phyloP scores from a whole-genome alignment of 2,329 filamentous ascomycete species.

The Cytospora leucostoma region DNA sequence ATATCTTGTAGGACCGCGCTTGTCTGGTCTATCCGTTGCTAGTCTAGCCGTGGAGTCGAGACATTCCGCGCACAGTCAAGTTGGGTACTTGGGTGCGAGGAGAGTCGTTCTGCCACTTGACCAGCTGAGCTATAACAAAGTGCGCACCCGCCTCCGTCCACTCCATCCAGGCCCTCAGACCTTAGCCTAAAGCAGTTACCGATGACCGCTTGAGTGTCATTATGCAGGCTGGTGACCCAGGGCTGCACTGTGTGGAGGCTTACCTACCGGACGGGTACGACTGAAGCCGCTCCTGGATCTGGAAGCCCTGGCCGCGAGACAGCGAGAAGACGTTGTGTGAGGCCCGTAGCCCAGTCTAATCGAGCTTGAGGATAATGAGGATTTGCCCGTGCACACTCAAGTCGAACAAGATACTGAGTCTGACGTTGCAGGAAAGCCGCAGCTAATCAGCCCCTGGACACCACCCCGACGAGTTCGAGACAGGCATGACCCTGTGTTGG shows the following conservation, averaged over 20 bases:
- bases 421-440: constrained; percentile 11
- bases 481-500: constrained; percentile 19
- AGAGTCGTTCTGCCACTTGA: not conserved
- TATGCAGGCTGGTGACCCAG: not conserved
- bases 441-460: constrained; percentile 3
- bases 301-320: not conserved
- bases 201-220: constrained; percentile 10
- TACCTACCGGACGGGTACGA: not conserved
- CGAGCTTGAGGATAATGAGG: not conserved
- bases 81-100: not conserved
- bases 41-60: constrained; percentile 7
- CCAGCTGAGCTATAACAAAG: not conserved
- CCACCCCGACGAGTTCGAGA: constrained; percentile 1
- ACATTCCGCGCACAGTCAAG: constrained; percentile 8
- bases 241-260: not conserved
- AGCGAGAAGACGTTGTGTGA: constrained; percentile 7
- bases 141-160: constrained; percentile 6
- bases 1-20: constrained; percentile 5
- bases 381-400: not conserved
- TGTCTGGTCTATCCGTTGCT: constrained; percentile 26
- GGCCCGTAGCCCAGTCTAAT: constrained; percentile 15
- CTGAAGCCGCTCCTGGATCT: not conserved
- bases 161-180: constrained; percentile 8
- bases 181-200: constrained; percentile 16
- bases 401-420: constrained; percentile 1